These are phyloP conservation scores for Quercus lobata DNA, from an alignment of 331 rosid species.

Conservation along the genomic window DNA sequence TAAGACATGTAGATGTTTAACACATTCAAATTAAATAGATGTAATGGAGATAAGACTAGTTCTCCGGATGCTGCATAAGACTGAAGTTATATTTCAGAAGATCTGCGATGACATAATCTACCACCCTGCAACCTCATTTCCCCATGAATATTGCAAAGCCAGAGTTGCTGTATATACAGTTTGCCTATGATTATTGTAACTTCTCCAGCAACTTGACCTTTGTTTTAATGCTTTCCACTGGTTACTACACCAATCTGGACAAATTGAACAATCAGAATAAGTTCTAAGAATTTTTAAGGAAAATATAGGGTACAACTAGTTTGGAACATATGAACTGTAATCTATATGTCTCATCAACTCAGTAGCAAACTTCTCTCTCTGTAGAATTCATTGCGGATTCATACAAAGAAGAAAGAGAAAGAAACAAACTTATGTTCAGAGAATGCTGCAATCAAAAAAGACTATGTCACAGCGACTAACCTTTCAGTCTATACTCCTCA, in stretches of 20 bases:
- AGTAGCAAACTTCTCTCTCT: neutral
- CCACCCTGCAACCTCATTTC: neutral
- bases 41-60: neutral
- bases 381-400: too few relatives aligned
- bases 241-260: neutral
- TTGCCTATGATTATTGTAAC: neutral
- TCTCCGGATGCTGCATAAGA: neutral
- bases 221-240: neutral
- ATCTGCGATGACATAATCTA: neutral
- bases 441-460: neutral
- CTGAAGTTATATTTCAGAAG: neutral
- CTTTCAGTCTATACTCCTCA: constrained; percentile 25
- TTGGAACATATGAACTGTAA: neutral
- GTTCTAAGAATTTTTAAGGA: neutral
- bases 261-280: neutral
- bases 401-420: neutral
- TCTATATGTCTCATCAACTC: neutral
- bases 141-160: neutral
- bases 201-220: neutral
- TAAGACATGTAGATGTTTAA: neutral
- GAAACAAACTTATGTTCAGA: neutral
- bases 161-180: neutral
- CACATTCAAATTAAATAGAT: neutral
- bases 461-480: constrained; percentile 15
- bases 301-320: neutral